Conservation (phyloP, 1,284 basidiomycete genomes). For the Austroboletus novae-zelandiae region DNA sequence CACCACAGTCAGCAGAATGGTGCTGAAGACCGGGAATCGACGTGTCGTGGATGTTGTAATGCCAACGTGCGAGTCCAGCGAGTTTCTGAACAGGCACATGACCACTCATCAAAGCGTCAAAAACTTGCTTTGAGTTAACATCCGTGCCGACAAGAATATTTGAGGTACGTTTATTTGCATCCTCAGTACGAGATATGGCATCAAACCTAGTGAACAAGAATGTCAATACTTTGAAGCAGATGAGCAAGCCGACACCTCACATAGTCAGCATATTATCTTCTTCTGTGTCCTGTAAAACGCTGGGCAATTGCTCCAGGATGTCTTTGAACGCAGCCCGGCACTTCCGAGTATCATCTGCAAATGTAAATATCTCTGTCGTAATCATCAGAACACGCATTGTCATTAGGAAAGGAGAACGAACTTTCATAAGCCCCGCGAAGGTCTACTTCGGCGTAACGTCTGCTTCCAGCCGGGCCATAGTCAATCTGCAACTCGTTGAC, state of each 20-base stretch:
- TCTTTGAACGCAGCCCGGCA: constrained; percentile 44
- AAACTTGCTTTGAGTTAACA: constrained; percentile 50
- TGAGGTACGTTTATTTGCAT: constrained; percentile 42
- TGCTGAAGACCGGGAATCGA: constrained; percentile 43
- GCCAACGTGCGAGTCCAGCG: constrained; percentile 48
- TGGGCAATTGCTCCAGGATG: constrained; percentile 49
- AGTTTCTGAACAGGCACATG: constrained; percentile 44
- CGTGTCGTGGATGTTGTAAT: constrained; percentile 45
- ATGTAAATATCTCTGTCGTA: constrained; percentile 40
- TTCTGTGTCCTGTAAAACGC: constrained; percentile 52
- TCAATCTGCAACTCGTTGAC: constrained; percentile 33
- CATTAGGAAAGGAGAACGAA: constrained; percentile 22
- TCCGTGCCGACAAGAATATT: constrained; percentile 55
- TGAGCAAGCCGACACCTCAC: constrained; percentile 32
- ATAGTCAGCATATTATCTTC: constrained; percentile 52
- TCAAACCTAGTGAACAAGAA: constrained; percentile 49
- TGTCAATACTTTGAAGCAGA: background rate
- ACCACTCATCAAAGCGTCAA: constrained; percentile 48
- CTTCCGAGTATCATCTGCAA: constrained; percentile 26
- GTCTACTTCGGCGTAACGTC: constrained; percentile 46
- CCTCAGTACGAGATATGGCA: constrained; percentile 50
- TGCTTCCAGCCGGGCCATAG: constrained; percentile 43
- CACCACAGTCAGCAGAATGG: constrained; percentile 33
- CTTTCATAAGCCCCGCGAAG: constrained; percentile 51
- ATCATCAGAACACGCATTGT: constrained; percentile 5